Base-by-base conservation (phyloP, 768 basidiomycete species). In the Boletus sp. region DNA sequence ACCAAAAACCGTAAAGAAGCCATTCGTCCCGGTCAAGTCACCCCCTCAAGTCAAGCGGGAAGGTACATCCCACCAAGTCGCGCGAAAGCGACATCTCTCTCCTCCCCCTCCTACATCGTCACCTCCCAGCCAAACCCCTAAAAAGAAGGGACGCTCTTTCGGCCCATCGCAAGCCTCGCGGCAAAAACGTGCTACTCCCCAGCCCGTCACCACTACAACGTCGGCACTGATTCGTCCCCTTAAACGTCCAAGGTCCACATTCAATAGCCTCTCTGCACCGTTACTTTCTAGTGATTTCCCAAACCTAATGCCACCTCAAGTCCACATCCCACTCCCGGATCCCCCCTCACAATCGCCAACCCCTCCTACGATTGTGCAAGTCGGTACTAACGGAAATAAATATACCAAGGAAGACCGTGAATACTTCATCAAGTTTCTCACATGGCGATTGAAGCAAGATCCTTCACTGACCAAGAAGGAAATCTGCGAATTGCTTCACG, bases 341-440 rank as follows among this genome's bases (percentile, higher is more conserved):
- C 83, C 85, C 14, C 87, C 88, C 1, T 83, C 83, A 20, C 83
- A 86, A 46, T 83, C 84, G n/a, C 89, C 89, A 1, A 82, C 77
- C 3, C 88, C 89, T 24, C 89, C 88, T 7, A 78, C 77, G 9
- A 69, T 69, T 54, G 66, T 84, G 29, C 73, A 84, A 44, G 63
- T 67, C 39, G 72, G 71, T 51, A 77, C 75, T 12, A 71, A 78
- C 54, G 85, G 87, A 48, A 80, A 86, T 59, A 83, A 73, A 67
- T 90, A 85, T 64, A 89, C 88, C 2, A 72, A 77, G 28, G 84
- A 84, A 61, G 89, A 90, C 64, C 79, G 80, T 47, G 77, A 80
- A 5, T 90, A 79, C 60, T 89, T 90, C 67, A 73, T 87, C 63
- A 81, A 83, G 40, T 89, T 85, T 60, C 76, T 88, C 40, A 72